These are phyloP conservation scores for Colletotrichum aenigma DNA, from an alignment of 2,329 filamentous ascomycete species.

Conservation along the genomic window DNA sequence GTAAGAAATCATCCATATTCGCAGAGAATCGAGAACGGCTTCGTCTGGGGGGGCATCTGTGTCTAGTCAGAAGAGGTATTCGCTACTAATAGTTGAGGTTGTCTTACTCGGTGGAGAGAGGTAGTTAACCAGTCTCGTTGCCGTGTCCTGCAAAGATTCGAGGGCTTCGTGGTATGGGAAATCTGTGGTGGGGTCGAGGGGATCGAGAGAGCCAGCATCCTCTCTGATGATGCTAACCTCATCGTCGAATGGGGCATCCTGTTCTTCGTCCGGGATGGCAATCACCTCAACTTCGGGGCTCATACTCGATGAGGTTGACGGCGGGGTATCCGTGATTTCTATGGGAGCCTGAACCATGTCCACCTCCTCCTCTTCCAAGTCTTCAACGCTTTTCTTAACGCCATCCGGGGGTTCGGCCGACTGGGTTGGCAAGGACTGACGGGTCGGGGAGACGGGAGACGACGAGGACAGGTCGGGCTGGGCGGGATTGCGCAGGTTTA, in stretches of 20 bases:
- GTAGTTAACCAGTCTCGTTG: conserved; percentile 41
- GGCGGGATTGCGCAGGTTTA: conserved; percentile 59
- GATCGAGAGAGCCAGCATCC: conserved; percentile 37
- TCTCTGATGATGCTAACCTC: conserved; percentile 23
- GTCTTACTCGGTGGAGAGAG: conserved; percentile 32
- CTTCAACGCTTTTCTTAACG: conserved; percentile 51
- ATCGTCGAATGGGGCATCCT: conserved; percentile 30
- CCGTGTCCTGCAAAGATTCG: conserved; percentile 33
- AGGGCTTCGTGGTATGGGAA: conserved; percentile 50
- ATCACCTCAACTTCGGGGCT: conserved; percentile 52
- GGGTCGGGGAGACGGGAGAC: conserved; percentile 47
- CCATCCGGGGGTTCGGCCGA: neutral
- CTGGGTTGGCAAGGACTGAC: conserved; percentile 21
- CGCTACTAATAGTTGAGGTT: neutral
- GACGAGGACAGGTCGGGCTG: conserved; percentile 44
- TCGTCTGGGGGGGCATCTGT: conserved; percentile 48
- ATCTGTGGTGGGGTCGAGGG: conserved; percentile 46
- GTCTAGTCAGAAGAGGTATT: conserved; percentile 25
- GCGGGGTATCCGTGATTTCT: conserved; percentile 28
- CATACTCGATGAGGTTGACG: conserved; percentile 41
- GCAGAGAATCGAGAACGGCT: conserved; percentile 46
- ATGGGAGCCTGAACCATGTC: conserved; percentile 33
- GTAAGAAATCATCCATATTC: conserved; percentile 56
- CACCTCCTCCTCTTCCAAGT: conserved; percentile 42
- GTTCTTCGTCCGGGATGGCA: conserved; percentile 39